These are phyloP conservation scores for Fagopyrum homotropicum DNA, from an alignment of 148 eudicot genomes.

Conservation along the genomic window DNA sequence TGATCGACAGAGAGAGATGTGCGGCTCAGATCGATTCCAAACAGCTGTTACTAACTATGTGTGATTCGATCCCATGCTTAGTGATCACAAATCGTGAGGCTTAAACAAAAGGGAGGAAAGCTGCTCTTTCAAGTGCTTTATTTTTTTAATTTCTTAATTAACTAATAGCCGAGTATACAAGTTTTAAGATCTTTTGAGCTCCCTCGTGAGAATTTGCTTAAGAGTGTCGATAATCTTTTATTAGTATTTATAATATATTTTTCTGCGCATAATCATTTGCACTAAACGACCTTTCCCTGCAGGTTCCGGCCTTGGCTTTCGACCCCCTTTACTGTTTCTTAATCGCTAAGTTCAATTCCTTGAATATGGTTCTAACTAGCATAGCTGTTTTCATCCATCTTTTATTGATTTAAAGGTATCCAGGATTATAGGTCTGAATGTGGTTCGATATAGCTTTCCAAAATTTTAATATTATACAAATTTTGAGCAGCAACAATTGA, in stretches of 20 bases:
- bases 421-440: no score
- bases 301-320: background rate
- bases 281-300: background rate
- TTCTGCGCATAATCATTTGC: background rate
- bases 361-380: no score
- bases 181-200: background rate
- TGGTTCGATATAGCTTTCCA: no score
- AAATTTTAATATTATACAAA: no score
- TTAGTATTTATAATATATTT: background rate
- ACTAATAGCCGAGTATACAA: background rate
- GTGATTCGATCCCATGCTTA: slow-evolving; percentile 1
- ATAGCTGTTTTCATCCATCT: no score
- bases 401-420: no score
- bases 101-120: background rate
- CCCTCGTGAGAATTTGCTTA: background rate
- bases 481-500: no score
- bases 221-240: background rate
- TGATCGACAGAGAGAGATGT: background rate
- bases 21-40: background rate
- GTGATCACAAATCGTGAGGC: background rate
- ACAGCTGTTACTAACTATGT: slow-evolving; percentile 8
- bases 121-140: background rate
- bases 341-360: background rate
- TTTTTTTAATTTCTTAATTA: background rate
- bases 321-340: background rate